These are phyloP conservation scores for Fusarium xylarioides DNA, from an alignment of 2,329 filamentous ascomycete species.

Conservation along the genomic window DNA sequence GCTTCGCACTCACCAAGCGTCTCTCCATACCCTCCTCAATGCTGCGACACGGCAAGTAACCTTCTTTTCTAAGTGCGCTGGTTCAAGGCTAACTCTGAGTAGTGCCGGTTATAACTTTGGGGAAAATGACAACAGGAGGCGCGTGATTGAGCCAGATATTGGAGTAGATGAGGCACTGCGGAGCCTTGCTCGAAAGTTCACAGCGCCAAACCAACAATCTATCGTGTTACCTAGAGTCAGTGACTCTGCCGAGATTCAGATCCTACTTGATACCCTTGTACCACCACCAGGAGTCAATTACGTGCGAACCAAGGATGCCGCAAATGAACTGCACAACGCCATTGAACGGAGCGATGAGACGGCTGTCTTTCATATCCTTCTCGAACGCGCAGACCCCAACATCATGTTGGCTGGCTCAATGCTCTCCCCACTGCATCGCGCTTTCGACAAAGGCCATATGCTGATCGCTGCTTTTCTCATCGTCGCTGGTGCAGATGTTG, in stretches of 20 bases:
- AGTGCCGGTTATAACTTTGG: constrained; percentile 36
- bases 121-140: constrained; percentile 36
- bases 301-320: constrained; percentile 30
- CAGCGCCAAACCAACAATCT: constrained; percentile 34
- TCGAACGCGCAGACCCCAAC: constrained; percentile 40
- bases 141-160: constrained; percentile 42
- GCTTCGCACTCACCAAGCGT: constrained; percentile 41
- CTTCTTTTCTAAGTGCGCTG: neutral
- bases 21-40: constrained; percentile 41
- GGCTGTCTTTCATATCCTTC: constrained; percentile 38
- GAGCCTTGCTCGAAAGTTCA: constrained; percentile 38
- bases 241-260: constrained; percentile 42
- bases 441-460: constrained; percentile 40
- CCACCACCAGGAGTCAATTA: constrained; percentile 36
- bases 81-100: constrained; percentile 11
- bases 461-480: constrained; percentile 42
- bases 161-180: constrained; percentile 39
- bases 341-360: constrained; percentile 40
- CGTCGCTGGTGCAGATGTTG: constrained; percentile 41
- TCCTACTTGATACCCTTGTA: constrained; percentile 42
- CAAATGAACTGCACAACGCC: constrained; percentile 37
- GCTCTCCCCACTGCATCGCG: constrained; percentile 42
- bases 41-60: constrained; percentile 37
- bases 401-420: constrained; percentile 40
- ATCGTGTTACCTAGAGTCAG: constrained; percentile 41